Conservation (phyloP, 164 flowering plant genomes). For the Vitis rupestris region DNA sequence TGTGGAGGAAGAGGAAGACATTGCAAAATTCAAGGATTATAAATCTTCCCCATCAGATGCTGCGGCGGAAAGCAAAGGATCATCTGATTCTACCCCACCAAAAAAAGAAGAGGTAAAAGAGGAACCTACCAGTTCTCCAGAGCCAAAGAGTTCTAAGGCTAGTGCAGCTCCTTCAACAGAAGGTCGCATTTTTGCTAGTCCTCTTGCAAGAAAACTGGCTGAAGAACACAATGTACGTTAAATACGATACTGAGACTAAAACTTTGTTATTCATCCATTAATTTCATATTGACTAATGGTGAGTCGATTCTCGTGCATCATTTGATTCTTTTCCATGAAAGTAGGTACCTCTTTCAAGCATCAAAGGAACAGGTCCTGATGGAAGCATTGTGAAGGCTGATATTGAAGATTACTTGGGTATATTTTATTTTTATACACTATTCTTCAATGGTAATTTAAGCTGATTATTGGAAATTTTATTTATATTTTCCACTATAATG, state of each 20-base stretch:
- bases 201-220: conserved; percentile 88
- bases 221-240: conserved; percentile 73
- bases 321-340: conserved; percentile 2
- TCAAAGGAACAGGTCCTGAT: conserved; percentile 95
- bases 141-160: conserved; percentile 45
- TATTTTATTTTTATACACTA: background rate
- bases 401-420: conserved; percentile 95
- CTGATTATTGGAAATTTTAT: background rate
- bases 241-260: background rate
- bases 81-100: conserved; percentile 57
- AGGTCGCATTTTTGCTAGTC: conserved; percentile 84
- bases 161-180: conserved; percentile 41
- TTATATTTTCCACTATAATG: conserved; percentile 4
- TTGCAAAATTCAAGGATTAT: conserved; percentile 76
- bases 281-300: background rate
- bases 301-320: background rate
- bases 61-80: conserved; percentile 31
- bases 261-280: background rate
- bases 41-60: conserved; percentile 47
- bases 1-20: conserved; percentile 92
- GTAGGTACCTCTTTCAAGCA: conserved; percentile 76
- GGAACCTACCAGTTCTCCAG: conserved; percentile 47
- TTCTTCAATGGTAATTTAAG: background rate
- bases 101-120: conserved; percentile 44
- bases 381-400: conserved; percentile 96